Conservation (phyloP, 2,329 filamentous ascomycete species). For the Exophiala sideris region DNA sequence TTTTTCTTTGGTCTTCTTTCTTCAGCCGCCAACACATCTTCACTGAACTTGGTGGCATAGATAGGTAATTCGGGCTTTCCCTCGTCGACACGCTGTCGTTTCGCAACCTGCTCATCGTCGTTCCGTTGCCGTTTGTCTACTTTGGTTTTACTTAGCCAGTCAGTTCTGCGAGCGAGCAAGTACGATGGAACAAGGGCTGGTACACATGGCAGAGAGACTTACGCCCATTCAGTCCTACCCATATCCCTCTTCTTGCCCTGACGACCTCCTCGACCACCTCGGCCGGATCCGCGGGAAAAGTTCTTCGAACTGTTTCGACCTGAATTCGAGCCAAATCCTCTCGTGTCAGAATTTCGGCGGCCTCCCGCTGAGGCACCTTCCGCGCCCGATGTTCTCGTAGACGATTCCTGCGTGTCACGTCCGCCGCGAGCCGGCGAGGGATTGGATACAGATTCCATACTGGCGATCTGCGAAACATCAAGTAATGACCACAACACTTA, state of each 20-base stretch:
- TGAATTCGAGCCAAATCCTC: slow-evolving; percentile 4
- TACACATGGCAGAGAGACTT: slow-evolving; percentile 35
- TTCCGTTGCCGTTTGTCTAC: slow-evolving; percentile 53
- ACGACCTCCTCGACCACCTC: slow-evolving; percentile 31
- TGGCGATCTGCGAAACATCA: slow-evolving; percentile 15
- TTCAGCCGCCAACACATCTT: slow-evolving; percentile 85
- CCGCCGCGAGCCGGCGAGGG: slow-evolving; percentile 2
- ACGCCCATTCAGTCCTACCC: slow-evolving; percentile 65
- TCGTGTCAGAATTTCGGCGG: slow-evolving; percentile 6
- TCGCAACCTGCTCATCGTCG: slow-evolving; percentile 51
- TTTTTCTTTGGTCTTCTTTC: slow-evolving; percentile 89
- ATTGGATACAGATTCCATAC: slow-evolving; percentile 14
- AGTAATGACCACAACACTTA: not conserved
- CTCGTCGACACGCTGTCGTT: slow-evolving; percentile 53
- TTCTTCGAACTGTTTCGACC: slow-evolving; percentile 20
- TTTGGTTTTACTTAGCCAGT: slow-evolving; percentile 47
- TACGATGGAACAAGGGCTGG: slow-evolving; percentile 11
- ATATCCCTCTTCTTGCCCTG: slow-evolving; percentile 59
- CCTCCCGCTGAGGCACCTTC: not conserved
- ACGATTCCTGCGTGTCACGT: not conserved
- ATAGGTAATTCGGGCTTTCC: slow-evolving; percentile 42
- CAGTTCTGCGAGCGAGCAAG: slow-evolving; percentile 37
- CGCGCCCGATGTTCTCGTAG: not conserved
- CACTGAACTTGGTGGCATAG: slow-evolving; percentile 59
- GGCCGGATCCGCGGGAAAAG: slow-evolving; percentile 17